Evolutionary conservation across 2,329 filamentous ascomycete species (phyloP), one percentile per base, ranked within the genome.

Genomic region (Sarocladiaceae sp.): DNA sequence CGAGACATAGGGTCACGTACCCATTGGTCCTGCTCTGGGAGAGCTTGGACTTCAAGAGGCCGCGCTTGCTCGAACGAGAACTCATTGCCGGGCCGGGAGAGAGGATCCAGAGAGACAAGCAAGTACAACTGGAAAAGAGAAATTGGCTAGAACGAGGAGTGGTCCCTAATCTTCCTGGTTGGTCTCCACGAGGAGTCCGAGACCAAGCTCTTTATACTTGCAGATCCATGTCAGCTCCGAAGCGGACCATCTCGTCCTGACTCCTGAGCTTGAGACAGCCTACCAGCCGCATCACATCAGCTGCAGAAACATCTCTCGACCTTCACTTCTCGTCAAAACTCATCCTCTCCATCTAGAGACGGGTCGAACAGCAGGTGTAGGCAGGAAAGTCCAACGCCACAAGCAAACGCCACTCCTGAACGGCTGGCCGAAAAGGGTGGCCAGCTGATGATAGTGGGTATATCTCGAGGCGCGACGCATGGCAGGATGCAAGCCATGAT

Each of bases 11-110:
- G 15, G 5, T 6, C 27, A 6, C 21, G 4, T 57, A 68, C 66
- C 65, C 66, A 33, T 69, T 69, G 13, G 65, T 69, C 44, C 54
- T 56, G 10, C 47, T 39, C 47, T 69, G 66, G 24, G 40, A 33
- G 11, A 43, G 20, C 16, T 43, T 33, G 13, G 40, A 43, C 40
- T 21, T 32, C 40, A 43, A 43, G 26, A 43, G 26, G 26, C 27
- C 29, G 11, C 26, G 23, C 40, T 43, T 41, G 23, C 37, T 41
- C 9, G 23, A 13, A 5, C 37, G 23, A 4, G 37, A 41, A 15
- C 19, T 27, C 37, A 41, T 29, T 27, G 21, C 18, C 18, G n/a
- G 24, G 20, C 12, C 4, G 15, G 34, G n/a, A n/a, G 21, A 24
- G 6, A 39, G 29, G 23, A 18, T 6, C n/a, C 12, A 12, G 24